Conservation (phyloP, 306 rosid genomes). For the Cucurbita maxima region DNA sequence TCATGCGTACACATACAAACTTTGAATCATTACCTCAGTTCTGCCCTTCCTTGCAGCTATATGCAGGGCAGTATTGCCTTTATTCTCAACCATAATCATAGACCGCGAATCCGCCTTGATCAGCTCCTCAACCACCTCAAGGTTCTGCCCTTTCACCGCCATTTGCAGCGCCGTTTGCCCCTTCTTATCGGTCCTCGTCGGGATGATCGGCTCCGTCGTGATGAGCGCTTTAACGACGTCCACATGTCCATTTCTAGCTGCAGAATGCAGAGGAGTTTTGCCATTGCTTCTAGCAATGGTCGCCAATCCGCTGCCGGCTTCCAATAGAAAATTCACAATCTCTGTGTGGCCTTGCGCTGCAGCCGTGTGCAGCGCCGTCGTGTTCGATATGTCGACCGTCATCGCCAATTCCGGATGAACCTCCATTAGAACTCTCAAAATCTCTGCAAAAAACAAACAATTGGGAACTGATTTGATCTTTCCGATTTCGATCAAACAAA, state of each 20-base stretch:
- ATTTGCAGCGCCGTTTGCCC: constrained; percentile 96
- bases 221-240: constrained; percentile 50
- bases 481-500: neutral
- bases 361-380: constrained; percentile 94
- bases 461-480: neutral
- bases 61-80: constrained; percentile 73
- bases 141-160: constrained; percentile 85
- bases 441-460: constrained; percentile 32
- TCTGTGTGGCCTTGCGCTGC: constrained; percentile 77
- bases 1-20: no score
- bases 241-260: constrained; percentile 84
- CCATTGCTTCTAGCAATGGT: constrained; percentile 88
- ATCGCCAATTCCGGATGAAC: constrained; percentile 67
- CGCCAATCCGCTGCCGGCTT: constrained; percentile 66
- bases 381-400: constrained; percentile 87
- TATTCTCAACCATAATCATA: constrained; percentile 58
- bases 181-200: constrained; percentile 61
- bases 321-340: constrained; percentile 52
- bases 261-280: constrained; percentile 85
- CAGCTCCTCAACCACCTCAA: constrained; percentile 61
- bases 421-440: constrained; percentile 62
- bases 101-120: constrained; percentile 43
- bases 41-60: constrained; percentile 82
- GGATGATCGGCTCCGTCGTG: constrained; percentile 41
- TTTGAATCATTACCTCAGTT: constrained; percentile 31